Base-by-base conservation (phyloP, 495 filamentous ascomycete species). In the Staphylotrichum tortipilum region DNA sequence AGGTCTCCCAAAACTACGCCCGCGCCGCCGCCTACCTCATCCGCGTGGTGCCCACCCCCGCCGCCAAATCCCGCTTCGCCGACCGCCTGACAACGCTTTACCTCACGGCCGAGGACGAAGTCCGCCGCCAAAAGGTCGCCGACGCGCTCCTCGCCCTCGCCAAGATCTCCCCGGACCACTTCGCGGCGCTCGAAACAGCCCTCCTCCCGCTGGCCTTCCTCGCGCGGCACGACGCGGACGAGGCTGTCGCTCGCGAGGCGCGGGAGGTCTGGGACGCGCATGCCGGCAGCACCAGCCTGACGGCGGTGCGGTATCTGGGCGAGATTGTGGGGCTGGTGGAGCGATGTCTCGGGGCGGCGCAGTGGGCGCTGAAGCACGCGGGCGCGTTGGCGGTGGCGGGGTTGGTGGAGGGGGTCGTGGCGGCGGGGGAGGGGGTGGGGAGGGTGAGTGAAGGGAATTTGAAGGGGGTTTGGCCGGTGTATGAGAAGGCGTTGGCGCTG, bases 321-420 rank as follows among this genome's bases (percentile, higher is more conserved):
- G 92, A 98, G 67, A 94, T 97, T 54, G 70, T 85, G 14, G 68
- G 64, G 12, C 70, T 96, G 2, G 78, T 80, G 12, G 72, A 77
- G 15, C 68, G 75, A 44, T 75, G 89, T 47, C 64, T 96, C 12
- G 77, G 83, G 4, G 88, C 87, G 7, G 76, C 85, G 3, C 83
- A 84, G 58, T 97, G 92, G 92, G 81, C 80, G 7, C 79, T 95
- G 21, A 94, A 90, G 62, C 91, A 96, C 56, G 85, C 87, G 4
- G 83, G 86, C 11, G 87, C 92, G 19, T 76, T 89, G 34, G 78
- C 88, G 2, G 75, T 88, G 19, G 87, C 88, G 7, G 83, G 88
- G 43, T 78, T 80, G n/a, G 77, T 86, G 19, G 76, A 67, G 23
- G 80, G 79, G 7, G 67, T 82, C 18, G 78, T 79, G 28, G 66